Conservation (phyloP, 768 basidiomycete genomes). For the Mrakia hoshinonis region DNA sequence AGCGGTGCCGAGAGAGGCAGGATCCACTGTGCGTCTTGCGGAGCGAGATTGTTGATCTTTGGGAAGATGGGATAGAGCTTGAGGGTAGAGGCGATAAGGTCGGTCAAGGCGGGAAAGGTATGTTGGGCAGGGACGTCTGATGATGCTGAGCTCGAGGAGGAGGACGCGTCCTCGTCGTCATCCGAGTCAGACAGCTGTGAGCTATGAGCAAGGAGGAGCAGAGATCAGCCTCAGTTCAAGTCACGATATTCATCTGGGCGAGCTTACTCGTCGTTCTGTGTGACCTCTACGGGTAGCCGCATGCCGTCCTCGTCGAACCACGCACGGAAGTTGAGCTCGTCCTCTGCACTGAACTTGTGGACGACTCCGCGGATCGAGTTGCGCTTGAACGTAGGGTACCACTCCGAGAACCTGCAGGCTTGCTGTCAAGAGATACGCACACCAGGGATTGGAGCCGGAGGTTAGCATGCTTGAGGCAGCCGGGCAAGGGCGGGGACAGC, state of each 20-base stretch:
- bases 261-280: constrained; percentile 16
- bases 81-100: constrained; percentile 49
- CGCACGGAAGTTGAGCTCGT: constrained; percentile 55
- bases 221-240: neutral
- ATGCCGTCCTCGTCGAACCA: constrained; percentile 81
- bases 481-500: neutral
- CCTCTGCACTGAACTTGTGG: constrained; percentile 50
- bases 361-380: constrained; percentile 40
- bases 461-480: neutral
- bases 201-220: neutral
- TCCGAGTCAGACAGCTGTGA: constrained; percentile 18
- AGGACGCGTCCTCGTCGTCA: neutral
- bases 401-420: constrained; percentile 57
- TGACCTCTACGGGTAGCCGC: constrained; percentile 66
- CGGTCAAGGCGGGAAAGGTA: constrained; percentile 75
- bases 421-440: neutral
- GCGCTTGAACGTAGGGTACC: constrained; percentile 64
- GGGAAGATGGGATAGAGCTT: constrained; percentile 70
- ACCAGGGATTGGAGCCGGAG: neutral
- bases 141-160: constrained; percentile 20
- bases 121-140: constrained; percentile 40
- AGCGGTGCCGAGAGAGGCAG: constrained; percentile 73
- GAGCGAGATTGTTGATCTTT: constrained; percentile 93
- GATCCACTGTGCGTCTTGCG: constrained; percentile 89
- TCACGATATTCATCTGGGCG: constrained; percentile 2